These are phyloP conservation scores for Phytophthora crassamura DNA, from an alignment of 352 stramenopile species.

Conservation along the genomic window DNA sequence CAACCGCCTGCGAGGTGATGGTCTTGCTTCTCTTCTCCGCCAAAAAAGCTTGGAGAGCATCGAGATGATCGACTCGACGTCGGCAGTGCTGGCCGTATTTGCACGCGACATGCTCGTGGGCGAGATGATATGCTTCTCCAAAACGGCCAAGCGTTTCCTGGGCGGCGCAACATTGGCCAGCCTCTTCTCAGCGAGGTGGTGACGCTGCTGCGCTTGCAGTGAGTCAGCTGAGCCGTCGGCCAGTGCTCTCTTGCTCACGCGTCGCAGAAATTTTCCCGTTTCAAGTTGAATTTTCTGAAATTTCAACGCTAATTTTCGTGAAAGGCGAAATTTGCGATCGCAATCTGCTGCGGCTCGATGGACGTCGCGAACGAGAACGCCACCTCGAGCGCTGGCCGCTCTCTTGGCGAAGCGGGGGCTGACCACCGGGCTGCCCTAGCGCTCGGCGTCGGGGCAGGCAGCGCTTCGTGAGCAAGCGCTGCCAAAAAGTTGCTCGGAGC, in stretches of 20 bases:
- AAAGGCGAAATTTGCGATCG: slow-evolving; percentile 10
- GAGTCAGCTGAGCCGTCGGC: background rate
- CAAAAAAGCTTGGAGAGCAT: too few species aligned
- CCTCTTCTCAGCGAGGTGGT: background rate
- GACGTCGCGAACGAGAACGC: slow-evolving; percentile 27
- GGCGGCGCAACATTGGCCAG: background rate
- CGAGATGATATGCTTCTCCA: background rate
- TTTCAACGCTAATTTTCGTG: slow-evolving; percentile 12
- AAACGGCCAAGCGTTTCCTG: slow-evolving; percentile 8
- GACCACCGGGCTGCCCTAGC: slow-evolving; percentile 3
- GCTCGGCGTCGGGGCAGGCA: background rate
- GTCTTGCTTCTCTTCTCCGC: too few species aligned
- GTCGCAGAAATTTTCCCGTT: slow-evolving; percentile 12
- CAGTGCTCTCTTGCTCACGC: too few species aligned
- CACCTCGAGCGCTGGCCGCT: slow-evolving; percentile 18
- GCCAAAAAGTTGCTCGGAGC: too few species aligned
- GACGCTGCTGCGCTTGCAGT: background rate
- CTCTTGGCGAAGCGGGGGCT: slow-evolving; percentile 21
- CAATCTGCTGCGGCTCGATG: slow-evolving; percentile 5
- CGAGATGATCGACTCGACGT: too few species aligned
- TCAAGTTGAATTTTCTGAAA: too few species aligned
- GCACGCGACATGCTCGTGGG: background rate
- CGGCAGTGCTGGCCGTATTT: too few species aligned
- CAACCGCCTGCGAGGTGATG: too few species aligned
- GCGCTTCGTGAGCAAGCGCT: too few species aligned